Evolutionary conservation across 148 eudicot genomes (phyloP), one percentile per base, ranked within the genome.

Genomic region (Cornus kousa): DNA sequence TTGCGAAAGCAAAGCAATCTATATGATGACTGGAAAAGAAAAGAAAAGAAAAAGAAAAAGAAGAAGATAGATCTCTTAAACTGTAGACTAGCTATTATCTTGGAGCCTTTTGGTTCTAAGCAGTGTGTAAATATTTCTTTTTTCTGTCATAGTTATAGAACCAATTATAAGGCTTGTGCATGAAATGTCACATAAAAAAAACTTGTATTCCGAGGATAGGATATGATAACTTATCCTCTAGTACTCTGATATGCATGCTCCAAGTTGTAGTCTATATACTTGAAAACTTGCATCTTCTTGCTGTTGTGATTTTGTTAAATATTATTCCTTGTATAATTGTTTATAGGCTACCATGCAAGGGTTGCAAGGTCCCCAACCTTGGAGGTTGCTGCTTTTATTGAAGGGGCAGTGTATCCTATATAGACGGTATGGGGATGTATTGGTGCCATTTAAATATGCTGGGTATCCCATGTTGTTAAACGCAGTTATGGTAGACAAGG

Each of bases 401-500:
- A 97, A 90, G 87, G 99, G 97, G 62, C 99, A 96, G 72, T 96
- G 99, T 79, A 94, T 96, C 71, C 83, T 97, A 55, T 94, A 97
- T 83, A 88, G 99, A 80, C 85, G 98, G 73, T 87, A 97, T 87
- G 98, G 99, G 66, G 81, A 78, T 85, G 88, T 96, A 79, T 76
- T 96, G 85, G 97, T 92, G 89, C 99, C 99, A 40, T 96, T 96
- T 77, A 96, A 97, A 83, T 97, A 94, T 87, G 99, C 98, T 88
- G 99, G 99, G 40, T 94, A 97, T 82, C 98, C 98, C 17, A 94
- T 97, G 99, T 84, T 97, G 82, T 89, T 96, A 75, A 96, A 90
- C 84, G 95, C 99, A 71, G 87, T 96, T 72, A 96, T 97, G 33
- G 98, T 96, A 74, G 99, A 96, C 88, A 87, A 85, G 86, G 99